Percentiles rank a stretch among this genome's conserved stretches.
Conservation (phyloP, 2,329 filamentous ascomycete genomes). For the Dothistroma septosporum region DNA sequence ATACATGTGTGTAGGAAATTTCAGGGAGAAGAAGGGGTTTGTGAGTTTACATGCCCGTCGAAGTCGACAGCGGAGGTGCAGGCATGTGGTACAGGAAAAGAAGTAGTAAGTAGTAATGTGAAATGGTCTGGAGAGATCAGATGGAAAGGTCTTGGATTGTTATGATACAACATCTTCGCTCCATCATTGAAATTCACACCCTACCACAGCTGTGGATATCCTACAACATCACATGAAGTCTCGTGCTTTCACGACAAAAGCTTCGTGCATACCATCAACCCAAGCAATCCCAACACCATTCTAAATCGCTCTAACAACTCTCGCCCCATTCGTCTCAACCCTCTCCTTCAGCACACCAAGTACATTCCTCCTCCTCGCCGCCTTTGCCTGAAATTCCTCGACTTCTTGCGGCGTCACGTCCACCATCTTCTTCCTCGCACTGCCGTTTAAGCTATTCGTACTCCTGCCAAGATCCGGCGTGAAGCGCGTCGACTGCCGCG, state of each 20-base stretch:
- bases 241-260: not conserved
- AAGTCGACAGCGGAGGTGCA: too few species aligned
- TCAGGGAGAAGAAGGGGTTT: too few species aligned
- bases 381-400: slow-evolving; percentile 33
- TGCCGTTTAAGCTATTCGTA: slow-evolving; percentile 28
- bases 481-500: slow-evolving; percentile 31
- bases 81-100: too few species aligned
- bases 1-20: too few species aligned
- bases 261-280: not conserved
- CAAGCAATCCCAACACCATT: not conserved
- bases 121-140: too few species aligned
- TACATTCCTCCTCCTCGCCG: slow-evolving; percentile 37
- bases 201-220: too few species aligned
- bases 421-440: slow-evolving; percentile 36
- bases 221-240: not conserved
- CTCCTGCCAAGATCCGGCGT: slow-evolving; percentile 23
- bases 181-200: too few species aligned
- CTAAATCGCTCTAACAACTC: slow-evolving; percentile 13
- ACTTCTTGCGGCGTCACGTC: slow-evolving; percentile 42
- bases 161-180: too few species aligned
- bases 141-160: too few species aligned
- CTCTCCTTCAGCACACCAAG: slow-evolving; percentile 37
- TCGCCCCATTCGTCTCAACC: slow-evolving; percentile 30
- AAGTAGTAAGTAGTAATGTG: too few species aligned
- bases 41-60: too few species aligned